phyloP scores from a whole-genome alignment of 108 stramenopile species.

The Nitzschia sp. region DNA sequence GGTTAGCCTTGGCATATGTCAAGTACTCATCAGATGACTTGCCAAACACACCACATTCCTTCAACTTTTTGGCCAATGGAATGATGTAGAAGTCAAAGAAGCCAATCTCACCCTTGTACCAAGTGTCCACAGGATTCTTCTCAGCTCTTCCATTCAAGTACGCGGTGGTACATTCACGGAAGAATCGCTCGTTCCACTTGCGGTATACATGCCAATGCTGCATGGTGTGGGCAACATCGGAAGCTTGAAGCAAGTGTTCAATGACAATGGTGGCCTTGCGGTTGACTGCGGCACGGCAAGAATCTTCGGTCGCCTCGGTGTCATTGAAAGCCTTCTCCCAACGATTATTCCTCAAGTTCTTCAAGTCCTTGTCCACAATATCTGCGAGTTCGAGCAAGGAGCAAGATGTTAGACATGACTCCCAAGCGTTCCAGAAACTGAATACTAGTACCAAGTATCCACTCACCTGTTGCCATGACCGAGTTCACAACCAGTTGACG shows the following conservation, averaged over 20 bases:
- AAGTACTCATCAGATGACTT: no score
- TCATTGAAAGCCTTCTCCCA: slow-evolving; percentile 29
- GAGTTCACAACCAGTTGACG: no score
- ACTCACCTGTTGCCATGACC: no score
- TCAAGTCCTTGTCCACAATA: slow-evolving; percentile 27
- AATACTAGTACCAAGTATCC: slow-evolving; percentile 22
- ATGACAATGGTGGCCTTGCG: slow-evolving; percentile 20
- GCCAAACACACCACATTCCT: no score
- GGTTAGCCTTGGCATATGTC: no score
- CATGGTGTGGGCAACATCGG: slow-evolving; percentile 47
- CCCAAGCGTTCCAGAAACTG: no score
- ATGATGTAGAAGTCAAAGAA: slow-evolving; percentile 3
- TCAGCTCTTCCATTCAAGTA: slow-evolving; percentile 20
- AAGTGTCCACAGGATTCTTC: neutral
- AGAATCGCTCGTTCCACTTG: slow-evolving; percentile 42
- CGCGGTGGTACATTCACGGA: slow-evolving; percentile 28
- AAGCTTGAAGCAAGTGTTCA: slow-evolving; percentile 44
- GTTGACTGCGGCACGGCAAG: no score
- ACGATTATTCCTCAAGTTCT: slow-evolving; percentile 15
- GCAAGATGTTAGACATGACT: neutral
- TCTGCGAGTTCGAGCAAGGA: slow-evolving; percentile 5
- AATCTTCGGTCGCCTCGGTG: no score
- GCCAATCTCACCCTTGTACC: slow-evolving; percentile 23
- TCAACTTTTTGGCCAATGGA: neutral
- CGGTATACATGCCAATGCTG: slow-evolving; percentile 41